These are phyloP conservation scores for Fusarium paranaense DNA, from an alignment of 2,329 filamentous ascomycete genomes.

Conservation along the genomic window DNA sequence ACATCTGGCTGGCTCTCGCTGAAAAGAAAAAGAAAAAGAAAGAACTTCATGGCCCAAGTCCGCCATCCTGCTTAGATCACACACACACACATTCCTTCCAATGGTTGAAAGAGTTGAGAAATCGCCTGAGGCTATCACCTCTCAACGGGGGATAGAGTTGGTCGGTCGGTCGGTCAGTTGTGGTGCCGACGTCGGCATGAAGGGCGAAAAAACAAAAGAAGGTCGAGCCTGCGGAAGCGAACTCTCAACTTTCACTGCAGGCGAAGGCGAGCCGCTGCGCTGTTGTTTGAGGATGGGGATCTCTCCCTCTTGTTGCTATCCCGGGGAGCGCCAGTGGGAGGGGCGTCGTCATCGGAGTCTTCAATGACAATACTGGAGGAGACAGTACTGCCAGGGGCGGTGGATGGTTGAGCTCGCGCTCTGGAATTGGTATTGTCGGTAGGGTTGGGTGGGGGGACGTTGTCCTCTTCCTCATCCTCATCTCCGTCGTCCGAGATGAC, in stretches of 20 bases:
- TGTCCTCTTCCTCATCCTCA: not conserved
- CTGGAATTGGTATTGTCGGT: not conserved
- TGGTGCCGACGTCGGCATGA: not conserved
- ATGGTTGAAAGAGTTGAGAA: no score
- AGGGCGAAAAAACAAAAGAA: not conserved
- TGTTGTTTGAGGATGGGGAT: not conserved
- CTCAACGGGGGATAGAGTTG: not conserved
- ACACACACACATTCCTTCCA: no score
- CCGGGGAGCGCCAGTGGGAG: not conserved
- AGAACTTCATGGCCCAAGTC: no score
- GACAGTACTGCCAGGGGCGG: not conserved
- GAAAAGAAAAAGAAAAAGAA: no score
- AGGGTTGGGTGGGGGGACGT: not conserved
- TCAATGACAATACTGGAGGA: not conserved
- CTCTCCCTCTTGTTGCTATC: not conserved
- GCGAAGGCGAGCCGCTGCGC: not conserved
- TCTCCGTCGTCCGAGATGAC: not conserved
- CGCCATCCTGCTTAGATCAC: no score
- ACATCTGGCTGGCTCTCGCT: no score
- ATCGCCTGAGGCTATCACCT: not conserved
- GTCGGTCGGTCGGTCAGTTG: not conserved
- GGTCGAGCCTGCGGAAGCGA: not conserved
- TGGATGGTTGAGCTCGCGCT: not conserved
- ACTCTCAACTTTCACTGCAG: not conserved
- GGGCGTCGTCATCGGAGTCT: not conserved